These are phyloP conservation scores for Backusella tarrabulga DNA, from an alignment of 192 early-diverging fungal species.

Conservation along the genomic window DNA sequence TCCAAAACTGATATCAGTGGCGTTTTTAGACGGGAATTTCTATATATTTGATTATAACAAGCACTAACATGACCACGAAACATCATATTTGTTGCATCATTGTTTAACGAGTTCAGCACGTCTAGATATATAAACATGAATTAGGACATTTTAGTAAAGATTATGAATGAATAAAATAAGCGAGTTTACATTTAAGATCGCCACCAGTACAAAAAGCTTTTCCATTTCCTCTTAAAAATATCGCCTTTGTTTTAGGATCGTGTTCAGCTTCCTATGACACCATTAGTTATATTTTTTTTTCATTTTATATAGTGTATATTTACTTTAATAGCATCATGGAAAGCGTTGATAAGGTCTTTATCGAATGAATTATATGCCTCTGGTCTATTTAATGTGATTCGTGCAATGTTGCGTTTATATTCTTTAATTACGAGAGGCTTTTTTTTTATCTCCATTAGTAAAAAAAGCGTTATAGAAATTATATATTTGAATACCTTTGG, in stretches of 20 bases:
- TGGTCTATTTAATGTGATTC: not conserved
- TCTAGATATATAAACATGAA: not conserved
- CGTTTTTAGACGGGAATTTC: slow-evolving; percentile 81
- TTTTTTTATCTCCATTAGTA: not conserved
- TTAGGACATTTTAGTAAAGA: not conserved
- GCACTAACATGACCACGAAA: slow-evolving; percentile 12
- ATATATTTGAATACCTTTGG: not conserved
- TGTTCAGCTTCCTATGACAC: not conserved
- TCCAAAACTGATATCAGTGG: slow-evolving; percentile 89
- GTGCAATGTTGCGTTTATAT: not conserved
- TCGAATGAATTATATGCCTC: not conserved
- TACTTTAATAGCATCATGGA: not conserved
- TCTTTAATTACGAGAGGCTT: not conserved
- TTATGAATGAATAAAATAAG: not conserved
- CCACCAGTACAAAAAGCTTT: slow-evolving; percentile 90
- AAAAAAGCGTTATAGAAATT: not conserved
- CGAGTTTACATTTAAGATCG: slow-evolving; percentile 58
- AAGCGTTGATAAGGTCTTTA: not conserved
- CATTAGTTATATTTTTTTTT: not conserved
- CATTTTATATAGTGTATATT: not conserved
- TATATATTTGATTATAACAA: slow-evolving; percentile 90
- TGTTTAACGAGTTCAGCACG: not conserved
- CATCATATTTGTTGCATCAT: not conserved
- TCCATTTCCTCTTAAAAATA: slow-evolving; percentile 77
- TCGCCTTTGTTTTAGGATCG: slow-evolving; percentile 54